These are phyloP conservation scores for Mallotus repandus DNA, from an alignment of 441 rosid genomes.

Conservation along the genomic window DNA sequence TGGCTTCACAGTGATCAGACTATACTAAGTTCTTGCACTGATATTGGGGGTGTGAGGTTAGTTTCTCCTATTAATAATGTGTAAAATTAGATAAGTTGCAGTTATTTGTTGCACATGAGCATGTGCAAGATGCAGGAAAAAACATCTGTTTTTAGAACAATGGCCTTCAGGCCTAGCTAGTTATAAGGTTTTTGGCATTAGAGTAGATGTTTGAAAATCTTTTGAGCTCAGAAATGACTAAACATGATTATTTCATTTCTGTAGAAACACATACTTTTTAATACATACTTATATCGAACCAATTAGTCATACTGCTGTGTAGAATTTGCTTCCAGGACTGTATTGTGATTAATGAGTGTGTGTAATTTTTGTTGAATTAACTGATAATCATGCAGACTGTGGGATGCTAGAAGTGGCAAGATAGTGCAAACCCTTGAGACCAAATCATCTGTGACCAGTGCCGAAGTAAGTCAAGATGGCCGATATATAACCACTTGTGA, in stretches of 20 bases:
- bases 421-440: slow-evolving; percentile 85
- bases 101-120: too few relatives aligned
- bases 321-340: background rate
- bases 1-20: slow-evolving; percentile 98
- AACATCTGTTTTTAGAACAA: background rate
- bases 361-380: slow-evolving; percentile 5
- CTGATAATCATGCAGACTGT: slow-evolving; percentile 46
- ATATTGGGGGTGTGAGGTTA: slow-evolving; percentile 87
- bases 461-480: slow-evolving; percentile 93
- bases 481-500: slow-evolving; percentile 86
- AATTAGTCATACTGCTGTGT: background rate
- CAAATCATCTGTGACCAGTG: slow-evolving; percentile 81
- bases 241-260: too few relatives aligned
- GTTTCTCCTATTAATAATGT: slow-evolving; percentile 11
- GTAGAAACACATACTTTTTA: too few relatives aligned
- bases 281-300: too few relatives aligned
- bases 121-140: background rate
- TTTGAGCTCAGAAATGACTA: too few relatives aligned
- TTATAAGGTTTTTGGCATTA: too few relatives aligned
- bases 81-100: background rate
- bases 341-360: background rate
- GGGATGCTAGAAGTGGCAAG: slow-evolving; percentile 85
- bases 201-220: too few relatives aligned
- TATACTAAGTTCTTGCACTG: slow-evolving; percentile 83
- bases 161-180: too few relatives aligned